Percentiles rank a stretch among this genome's conserved stretches.
These are phyloP conservation scores for Kregervanrija fluxuum DNA, from an alignment of 805 yeast species.

Conservation along the genomic window DNA sequence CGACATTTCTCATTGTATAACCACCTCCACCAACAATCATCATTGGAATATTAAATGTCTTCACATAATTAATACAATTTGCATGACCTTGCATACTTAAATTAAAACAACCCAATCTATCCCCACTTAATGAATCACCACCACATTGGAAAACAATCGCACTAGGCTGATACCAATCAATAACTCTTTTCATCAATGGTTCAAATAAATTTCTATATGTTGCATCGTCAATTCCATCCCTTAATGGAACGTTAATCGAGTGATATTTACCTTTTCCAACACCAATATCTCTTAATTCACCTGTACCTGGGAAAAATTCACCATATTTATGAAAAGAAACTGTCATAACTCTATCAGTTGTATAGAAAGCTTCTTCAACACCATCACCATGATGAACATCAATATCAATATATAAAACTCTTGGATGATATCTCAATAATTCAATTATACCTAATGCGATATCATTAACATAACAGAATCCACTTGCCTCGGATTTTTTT, in stretches of 20 bases:
- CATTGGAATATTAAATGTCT: slow-evolving; percentile 79
- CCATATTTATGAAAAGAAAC: slow-evolving; percentile 89
- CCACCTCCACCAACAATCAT: slow-evolving; percentile 98
- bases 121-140: slow-evolving; percentile 95
- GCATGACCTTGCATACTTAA: slow-evolving; percentile 93
- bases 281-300: slow-evolving; percentile 78
- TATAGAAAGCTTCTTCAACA: slow-evolving; percentile 88
- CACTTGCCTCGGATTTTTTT: slow-evolving; percentile 81
- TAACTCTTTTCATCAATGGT: slow-evolving; percentile 70
- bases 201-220: slow-evolving; percentile 80
- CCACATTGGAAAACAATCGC: slow-evolving; percentile 98
- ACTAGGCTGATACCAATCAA: slow-evolving; percentile 88
- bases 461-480: slow-evolving; percentile 87
- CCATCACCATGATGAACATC: slow-evolving; percentile 96
- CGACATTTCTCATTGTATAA: slow-evolving; percentile 94
- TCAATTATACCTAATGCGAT: slow-evolving; percentile 81
- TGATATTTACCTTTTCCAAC: slow-evolving; percentile 80
- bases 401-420: slow-evolving; percentile 82
- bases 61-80: slow-evolving; percentile 85
- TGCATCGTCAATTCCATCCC: slow-evolving; percentile 92
- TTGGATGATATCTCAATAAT: slow-evolving; percentile 71
- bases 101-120: slow-evolving; percentile 92
- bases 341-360: slow-evolving; percentile 88
- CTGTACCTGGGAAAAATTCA: slow-evolving; percentile 91
- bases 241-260: slow-evolving; percentile 76